A percentile compares a stretch with the other conserved stretches of the same genome.
These are phyloP conservation scores for Phragmites australis DNA, from an alignment of 176 grass and related monocot species.

Conservation along the genomic window DNA sequence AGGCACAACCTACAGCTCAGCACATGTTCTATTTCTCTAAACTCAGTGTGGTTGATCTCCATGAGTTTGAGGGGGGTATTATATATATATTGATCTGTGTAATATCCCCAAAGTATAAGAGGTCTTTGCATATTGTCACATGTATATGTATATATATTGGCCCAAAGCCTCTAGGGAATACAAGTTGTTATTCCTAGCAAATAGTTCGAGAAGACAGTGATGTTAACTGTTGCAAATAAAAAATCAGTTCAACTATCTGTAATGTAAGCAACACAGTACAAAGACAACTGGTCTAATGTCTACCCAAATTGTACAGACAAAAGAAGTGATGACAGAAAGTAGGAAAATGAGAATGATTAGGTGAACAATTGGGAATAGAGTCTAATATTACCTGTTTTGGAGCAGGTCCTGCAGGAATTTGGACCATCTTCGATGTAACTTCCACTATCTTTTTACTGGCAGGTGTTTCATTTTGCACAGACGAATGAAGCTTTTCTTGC, in stretches of 20 bases:
- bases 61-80: too few relatives aligned
- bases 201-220: slow-evolving; percentile 12
- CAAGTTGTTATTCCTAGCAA: too few relatives aligned
- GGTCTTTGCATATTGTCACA: too few relatives aligned
- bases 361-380: slow-evolving; percentile 15
- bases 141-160: too few relatives aligned
- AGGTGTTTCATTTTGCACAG: slow-evolving; percentile 47
- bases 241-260: not conserved
- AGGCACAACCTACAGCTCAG: too few relatives aligned
- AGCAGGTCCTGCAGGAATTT: slow-evolving; percentile 83
- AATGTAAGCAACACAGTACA: not conserved
- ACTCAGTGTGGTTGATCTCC: too few relatives aligned
- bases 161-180: too few relatives aligned
- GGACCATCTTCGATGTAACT: slow-evolving; percentile 86
- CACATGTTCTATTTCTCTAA: too few relatives aligned
- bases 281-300: not conserved
- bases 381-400: slow-evolving; percentile 73
- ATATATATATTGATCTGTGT: too few relatives aligned
- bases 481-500: slow-evolving; percentile 65
- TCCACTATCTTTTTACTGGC: slow-evolving; percentile 75
- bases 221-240: slow-evolving; percentile 17
- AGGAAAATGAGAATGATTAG: slow-evolving; percentile 25
- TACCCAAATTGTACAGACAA: not conserved
- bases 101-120: too few relatives aligned
- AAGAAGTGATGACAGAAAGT: not conserved